These are phyloP conservation scores for Trichoderma gamsii DNA, from an alignment of 495 filamentous ascomycete genomes.

Conservation along the genomic window DNA sequence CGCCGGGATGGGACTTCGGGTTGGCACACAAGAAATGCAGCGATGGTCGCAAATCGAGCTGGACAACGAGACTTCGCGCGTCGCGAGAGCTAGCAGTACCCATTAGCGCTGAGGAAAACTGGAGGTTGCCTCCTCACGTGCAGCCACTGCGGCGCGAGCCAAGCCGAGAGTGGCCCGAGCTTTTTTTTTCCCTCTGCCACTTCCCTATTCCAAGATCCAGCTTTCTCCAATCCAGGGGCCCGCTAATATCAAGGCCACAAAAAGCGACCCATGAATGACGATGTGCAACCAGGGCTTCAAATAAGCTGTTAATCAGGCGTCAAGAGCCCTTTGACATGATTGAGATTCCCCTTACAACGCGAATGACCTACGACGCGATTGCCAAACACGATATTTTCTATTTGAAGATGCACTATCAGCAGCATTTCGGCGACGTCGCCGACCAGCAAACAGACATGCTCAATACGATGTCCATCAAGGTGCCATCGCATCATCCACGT, in stretches of 20 bases:
- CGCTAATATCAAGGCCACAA: slow-evolving; percentile 6
- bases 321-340: neutral
- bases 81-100: neutral
- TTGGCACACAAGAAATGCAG: neutral
- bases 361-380: neutral
- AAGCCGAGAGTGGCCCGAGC: slow-evolving; percentile 11
- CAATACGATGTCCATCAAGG: neutral
- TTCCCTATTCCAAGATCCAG: neutral
- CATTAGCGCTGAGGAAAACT: neutral
- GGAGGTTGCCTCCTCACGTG: slow-evolving; percentile 9
- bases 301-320: neutral
- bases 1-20: neutral
- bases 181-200: neutral
- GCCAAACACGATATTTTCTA: neutral
- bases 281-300: slow-evolving; percentile 14
- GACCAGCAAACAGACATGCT: neutral
- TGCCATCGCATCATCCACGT: neutral
- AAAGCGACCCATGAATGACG: slow-evolving; percentile 15
- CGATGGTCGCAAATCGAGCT: slow-evolving; percentile 4
- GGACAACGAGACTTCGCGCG: slow-evolving; percentile 8
- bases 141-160: neutral
- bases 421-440: neutral
- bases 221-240: neutral
- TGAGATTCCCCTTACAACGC: neutral
- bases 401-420: neutral